A percentile compares a stretch with the other conserved stretches of the same genome.
phyloP scores from a whole-genome alignment of 2,329 filamentous ascomycete species.

The Paracoccidioides lutzii region DNA sequence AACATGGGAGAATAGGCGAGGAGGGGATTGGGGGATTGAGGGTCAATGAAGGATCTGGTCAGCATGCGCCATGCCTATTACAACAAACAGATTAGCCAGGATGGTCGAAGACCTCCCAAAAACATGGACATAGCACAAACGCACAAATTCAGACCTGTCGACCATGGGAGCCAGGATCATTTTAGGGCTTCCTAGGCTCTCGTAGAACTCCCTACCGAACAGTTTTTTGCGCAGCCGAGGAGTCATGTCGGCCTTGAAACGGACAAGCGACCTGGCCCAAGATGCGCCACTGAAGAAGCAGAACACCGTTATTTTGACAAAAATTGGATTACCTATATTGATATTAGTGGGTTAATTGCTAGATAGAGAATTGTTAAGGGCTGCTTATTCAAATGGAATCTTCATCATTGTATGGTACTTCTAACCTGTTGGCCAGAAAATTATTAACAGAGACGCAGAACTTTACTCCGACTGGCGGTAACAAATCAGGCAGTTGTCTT shows the following conservation, averaged over 20 bases:
- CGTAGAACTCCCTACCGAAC: slow-evolving; percentile 79
- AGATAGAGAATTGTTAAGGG: neutral
- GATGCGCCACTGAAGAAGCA: neutral
- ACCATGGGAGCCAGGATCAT: slow-evolving; percentile 94
- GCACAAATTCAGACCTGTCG: slow-evolving; percentile 91
- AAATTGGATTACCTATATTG: neutral
- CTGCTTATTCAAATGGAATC: too few species aligned
- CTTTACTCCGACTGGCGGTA: too few species aligned
- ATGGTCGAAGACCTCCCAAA: too few species aligned
- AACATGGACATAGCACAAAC: slow-evolving; percentile 20
- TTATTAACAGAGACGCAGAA: too few species aligned
- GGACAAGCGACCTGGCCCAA: neutral
- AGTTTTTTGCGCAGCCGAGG: slow-evolving; percentile 44
- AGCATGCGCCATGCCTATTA: slow-evolving; percentile 87
- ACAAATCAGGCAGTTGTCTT: too few species aligned
- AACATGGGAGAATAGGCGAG: slow-evolving; percentile 94
- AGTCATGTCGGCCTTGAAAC: neutral
- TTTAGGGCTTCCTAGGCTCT: slow-evolving; percentile 86
- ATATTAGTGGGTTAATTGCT: neutral
- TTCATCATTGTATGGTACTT: too few species aligned
- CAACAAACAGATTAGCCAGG: neutral
- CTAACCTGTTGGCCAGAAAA: too few species aligned
- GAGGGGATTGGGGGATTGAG: slow-evolving; percentile 50
- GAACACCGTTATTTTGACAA: neutral
- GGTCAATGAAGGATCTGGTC: slow-evolving; percentile 76